Conservation (phyloP, 2,329 filamentous ascomycete genomes). For the Calonectria crousiana region DNA sequence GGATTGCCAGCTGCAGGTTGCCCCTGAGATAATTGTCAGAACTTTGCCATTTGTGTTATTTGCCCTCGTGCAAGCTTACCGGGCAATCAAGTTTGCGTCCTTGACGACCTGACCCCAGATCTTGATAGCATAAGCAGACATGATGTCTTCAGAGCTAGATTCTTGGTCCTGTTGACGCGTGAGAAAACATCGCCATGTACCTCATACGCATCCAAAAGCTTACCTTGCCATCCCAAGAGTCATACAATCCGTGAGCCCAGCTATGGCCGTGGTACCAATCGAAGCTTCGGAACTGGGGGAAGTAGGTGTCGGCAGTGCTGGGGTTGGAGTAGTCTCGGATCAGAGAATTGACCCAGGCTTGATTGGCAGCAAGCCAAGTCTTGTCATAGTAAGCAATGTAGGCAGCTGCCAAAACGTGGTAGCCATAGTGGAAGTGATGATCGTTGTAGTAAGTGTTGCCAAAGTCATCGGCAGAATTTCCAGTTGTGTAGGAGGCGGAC, state of each 20-base stretch:
- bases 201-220: neutral
- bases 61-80: conserved; percentile 54
- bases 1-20: conserved; percentile 86
- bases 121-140: conserved; percentile 89
- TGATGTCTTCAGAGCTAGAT: conserved; percentile 89
- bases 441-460: conserved; percentile 90
- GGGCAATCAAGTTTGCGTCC: conserved; percentile 83
- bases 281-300: conserved; percentile 86
- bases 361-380: conserved; percentile 78
- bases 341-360: conserved; percentile 84
- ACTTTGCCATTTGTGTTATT: neutral
- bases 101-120: conserved; percentile 89
- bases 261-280: conserved; percentile 97
- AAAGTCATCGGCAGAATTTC: conserved; percentile 81
- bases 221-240: conserved; percentile 78
- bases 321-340: conserved; percentile 88
- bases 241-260: conserved; percentile 86
- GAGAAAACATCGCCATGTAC: neutral
- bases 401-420: conserved; percentile 89
- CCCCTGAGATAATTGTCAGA: conserved; percentile 58
- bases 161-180: conserved; percentile 71
- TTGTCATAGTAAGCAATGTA: conserved; percentile 85
- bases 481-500: conserved; percentile 77
- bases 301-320: conserved; percentile 75
- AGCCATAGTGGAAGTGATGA: conserved; percentile 84